Conservation (phyloP, 208 protist species). For the Lotmaria passim region DNA sequence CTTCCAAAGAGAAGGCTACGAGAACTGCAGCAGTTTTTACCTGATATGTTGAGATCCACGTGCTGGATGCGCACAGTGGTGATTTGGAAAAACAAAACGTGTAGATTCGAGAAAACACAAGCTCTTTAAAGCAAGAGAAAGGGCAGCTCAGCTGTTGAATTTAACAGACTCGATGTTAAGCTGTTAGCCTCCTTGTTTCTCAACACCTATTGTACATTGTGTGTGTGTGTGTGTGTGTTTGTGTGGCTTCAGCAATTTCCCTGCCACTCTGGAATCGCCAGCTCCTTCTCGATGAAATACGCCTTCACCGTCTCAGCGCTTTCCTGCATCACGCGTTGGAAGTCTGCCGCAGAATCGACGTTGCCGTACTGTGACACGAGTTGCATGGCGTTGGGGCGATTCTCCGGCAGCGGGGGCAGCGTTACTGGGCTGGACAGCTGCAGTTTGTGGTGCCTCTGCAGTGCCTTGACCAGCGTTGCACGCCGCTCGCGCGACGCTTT, state of each 20-base stretch:
- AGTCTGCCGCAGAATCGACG: conserved; percentile 13
- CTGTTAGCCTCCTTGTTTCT: not conserved
- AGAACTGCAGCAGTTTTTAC: too few species aligned
- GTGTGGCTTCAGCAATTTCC: not conserved
- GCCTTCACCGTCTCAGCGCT: conserved; percentile 29
- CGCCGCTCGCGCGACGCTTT: conserved; percentile 14
- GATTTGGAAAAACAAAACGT: too few species aligned
- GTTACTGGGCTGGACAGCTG: conserved; percentile 9
- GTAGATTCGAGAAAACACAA: too few species aligned
- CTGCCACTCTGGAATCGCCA: conserved; percentile 31
- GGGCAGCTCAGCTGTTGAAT: not conserved
- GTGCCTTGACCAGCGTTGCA: conserved; percentile 12
- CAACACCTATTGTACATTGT: conserved; percentile 12
- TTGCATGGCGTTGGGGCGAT: conserved; percentile 25
- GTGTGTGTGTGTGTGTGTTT: too few species aligned
- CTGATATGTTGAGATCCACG: too few species aligned
- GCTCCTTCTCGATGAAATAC: conserved; percentile 33
- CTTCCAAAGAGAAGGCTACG: too few species aligned
- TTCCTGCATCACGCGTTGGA: conserved; percentile 23
- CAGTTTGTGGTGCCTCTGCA: conserved; percentile 12
- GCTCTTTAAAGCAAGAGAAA: too few species aligned
- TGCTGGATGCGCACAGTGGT: too few species aligned
- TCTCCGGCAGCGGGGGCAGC: conserved; percentile 31
- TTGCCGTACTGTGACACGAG: conserved; percentile 40
- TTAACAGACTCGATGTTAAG: not conserved